These are phyloP conservation scores for Entelexis sorbosivorans DNA, from an alignment of 1,139 yeast species.

Conservation along the genomic window DNA sequence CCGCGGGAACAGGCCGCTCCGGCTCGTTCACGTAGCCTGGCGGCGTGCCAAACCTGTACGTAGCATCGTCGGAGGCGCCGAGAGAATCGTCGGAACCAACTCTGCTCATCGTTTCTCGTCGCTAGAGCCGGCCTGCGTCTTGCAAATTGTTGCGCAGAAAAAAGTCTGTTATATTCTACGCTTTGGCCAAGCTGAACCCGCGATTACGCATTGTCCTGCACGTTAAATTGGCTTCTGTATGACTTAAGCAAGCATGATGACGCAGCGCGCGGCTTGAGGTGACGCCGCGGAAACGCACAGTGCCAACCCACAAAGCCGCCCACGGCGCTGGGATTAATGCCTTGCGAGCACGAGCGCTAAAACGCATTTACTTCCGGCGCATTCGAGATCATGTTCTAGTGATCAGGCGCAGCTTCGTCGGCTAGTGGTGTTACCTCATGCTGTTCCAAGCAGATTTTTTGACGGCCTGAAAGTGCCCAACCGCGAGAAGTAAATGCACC, in stretches of 20 bases:
- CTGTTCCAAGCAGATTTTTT: no score
- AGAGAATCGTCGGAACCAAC: not conserved
- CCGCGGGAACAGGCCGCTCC: conserved; percentile 2
- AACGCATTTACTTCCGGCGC: no score
- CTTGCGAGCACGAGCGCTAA: not conserved
- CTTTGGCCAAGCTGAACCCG: no score
- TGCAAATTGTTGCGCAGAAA: not conserved
- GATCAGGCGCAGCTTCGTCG: no score
- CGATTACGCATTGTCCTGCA: not conserved
- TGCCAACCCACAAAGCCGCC: not conserved
- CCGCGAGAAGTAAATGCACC: no score
- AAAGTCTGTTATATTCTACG: not conserved
- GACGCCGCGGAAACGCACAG: not conserved
- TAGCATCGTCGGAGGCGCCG: not conserved
- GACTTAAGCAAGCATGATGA: conserved; percentile 5
- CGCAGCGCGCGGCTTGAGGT: not conserved
- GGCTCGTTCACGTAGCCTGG: not conserved
- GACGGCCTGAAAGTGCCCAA: no score
- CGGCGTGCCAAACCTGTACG: not conserved
- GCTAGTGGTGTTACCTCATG: no score
- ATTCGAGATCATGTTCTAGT: no score
- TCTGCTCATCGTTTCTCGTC: not conserved
- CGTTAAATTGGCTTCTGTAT: conserved; percentile 1
- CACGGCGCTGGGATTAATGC: not conserved
- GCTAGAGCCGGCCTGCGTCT: not conserved